Conservation (phyloP, 371 early-diverging fungal species). For the Chytridium lagenaria region DNA sequence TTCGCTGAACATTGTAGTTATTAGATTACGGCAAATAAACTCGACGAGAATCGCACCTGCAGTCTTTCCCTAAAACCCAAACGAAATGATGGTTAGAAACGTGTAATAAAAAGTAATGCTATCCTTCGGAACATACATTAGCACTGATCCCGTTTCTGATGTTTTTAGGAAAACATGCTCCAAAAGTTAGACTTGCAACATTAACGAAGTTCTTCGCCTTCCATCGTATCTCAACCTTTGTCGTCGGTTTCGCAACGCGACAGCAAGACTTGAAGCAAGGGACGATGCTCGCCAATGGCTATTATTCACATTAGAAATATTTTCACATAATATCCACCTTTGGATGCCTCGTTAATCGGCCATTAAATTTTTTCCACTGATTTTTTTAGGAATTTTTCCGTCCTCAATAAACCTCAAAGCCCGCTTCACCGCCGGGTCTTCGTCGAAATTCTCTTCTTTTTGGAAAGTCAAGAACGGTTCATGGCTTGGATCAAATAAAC, state of each 20-base stretch:
- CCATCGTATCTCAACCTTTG: not conserved
- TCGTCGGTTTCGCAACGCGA: not conserved
- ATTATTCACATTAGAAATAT: too few species aligned
- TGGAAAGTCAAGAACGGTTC: conserved; percentile 47
- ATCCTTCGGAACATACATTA: too few species aligned
- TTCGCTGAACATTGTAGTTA: too few species aligned
- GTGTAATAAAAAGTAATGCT: too few species aligned
- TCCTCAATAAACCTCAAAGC: conserved; percentile 26
- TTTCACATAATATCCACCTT: too few species aligned
- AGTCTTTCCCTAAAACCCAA: too few species aligned
- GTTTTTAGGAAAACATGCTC: conserved; percentile 11
- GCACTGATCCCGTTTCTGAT: too few species aligned
- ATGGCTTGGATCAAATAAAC: conserved; percentile 46
- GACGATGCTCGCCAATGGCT: not conserved
- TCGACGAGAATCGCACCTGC: too few species aligned
- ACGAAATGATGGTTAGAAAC: too few species aligned
- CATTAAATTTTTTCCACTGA: not conserved
- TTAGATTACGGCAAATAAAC: too few species aligned
- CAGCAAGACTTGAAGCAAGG: not conserved
- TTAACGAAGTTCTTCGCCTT: too few species aligned
- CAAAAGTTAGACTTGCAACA: conserved; percentile 1
- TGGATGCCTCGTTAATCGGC: too few species aligned
- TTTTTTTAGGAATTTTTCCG: not conserved
- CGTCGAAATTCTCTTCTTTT: not conserved
- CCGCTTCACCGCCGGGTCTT: conserved; percentile 25